A percentile compares a stretch with the other conserved stretches of the same genome.
These are phyloP conservation scores for Nasturtium officinale DNA, from an alignment of 345 rosid genomes.

Conservation along the genomic window DNA sequence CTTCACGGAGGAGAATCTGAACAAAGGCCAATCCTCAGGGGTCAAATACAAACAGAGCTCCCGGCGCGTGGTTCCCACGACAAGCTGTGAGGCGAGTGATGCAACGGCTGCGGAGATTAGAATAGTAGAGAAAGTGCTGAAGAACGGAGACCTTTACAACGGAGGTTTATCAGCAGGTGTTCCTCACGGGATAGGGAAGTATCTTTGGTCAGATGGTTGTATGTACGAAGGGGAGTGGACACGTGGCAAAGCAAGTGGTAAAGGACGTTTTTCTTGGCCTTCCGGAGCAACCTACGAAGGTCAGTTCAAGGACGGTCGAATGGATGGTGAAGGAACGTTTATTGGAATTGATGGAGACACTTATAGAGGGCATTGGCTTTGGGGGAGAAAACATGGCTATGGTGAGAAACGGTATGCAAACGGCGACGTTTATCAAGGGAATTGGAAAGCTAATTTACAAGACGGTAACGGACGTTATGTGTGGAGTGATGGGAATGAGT, in stretches of 20 bases:
- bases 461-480: conserved; percentile 66
- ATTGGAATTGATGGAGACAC: conserved; percentile 66
- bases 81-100: conserved; percentile 13
- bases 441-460: conserved; percentile 60
- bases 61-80: conserved; percentile 42
- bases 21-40: conserved; percentile 38
- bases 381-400: conserved; percentile 62
- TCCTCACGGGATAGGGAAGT: conserved; percentile 72
- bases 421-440: conserved; percentile 63
- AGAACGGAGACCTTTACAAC: conserved; percentile 69
- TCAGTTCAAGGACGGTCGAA: conserved; percentile 60
- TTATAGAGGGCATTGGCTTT: conserved; percentile 59
- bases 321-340: conserved; percentile 68
- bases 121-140: conserved; percentile 50
- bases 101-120: conserved; percentile 30
- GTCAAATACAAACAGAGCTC: conserved; percentile 40
- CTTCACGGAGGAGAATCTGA: conserved; percentile 40
- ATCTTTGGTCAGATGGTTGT: conserved; percentile 74
- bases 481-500: conserved; percentile 69
- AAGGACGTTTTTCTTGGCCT: conserved; percentile 76
- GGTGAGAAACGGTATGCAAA: conserved; percentile 63
- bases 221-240: conserved; percentile 78
- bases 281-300: conserved; percentile 79
- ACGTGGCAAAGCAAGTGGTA: conserved; percentile 59
- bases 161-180: conserved; percentile 54